These are phyloP conservation scores for Stephanodiscus minutulus DNA, from an alignment of 108 stramenopile genomes.

Conservation along the genomic window DNA sequence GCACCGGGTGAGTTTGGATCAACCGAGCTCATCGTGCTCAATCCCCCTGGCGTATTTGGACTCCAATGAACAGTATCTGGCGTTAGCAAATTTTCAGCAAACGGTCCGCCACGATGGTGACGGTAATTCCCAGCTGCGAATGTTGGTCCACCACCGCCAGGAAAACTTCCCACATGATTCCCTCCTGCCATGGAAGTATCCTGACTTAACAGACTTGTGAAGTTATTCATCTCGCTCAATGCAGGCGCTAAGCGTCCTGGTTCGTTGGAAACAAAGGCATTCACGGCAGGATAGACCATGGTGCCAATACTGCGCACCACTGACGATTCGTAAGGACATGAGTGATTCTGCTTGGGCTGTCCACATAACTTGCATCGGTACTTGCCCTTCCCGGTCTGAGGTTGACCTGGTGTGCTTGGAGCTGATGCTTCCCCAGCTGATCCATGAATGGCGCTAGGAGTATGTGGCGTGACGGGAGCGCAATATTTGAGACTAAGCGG, in stretches of 20 bases:
- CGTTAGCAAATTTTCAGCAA: slow-evolving; percentile 24
- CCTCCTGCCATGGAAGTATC: slow-evolving; percentile 27
- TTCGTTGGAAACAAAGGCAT: slow-evolving; percentile 71
- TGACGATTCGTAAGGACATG: slow-evolving; percentile 65
- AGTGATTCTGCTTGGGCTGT: slow-evolving; percentile 85
- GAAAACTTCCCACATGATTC: neutral
- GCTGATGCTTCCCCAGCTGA: neutral
- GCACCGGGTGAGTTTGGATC: slow-evolving; percentile 22
- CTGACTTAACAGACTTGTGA: slow-evolving; percentile 59
- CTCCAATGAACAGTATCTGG: slow-evolving; percentile 41
- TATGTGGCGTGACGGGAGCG: slow-evolving; percentile 33
- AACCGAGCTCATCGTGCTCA: slow-evolving; percentile 29
- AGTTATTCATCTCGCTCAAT: slow-evolving; percentile 83
- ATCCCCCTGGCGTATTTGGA: slow-evolving; percentile 44
- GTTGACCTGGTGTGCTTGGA: slow-evolving; percentile 25
- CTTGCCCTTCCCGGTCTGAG: slow-evolving; percentile 32
- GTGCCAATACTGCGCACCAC: slow-evolving; percentile 79
- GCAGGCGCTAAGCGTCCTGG: slow-evolving; percentile 73
- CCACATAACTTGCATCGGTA: slow-evolving; percentile 84
- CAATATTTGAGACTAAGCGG: slow-evolving; percentile 5
- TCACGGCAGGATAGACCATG: slow-evolving; percentile 77
- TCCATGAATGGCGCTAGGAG: slow-evolving; percentile 5
- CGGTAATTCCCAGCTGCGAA: neutral
- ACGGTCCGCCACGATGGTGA: slow-evolving; percentile 9
- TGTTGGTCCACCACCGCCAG: neutral